Evolutionary conservation across 345 rosid species (phyloP).

Genomic region (Linum tenue): DNA sequence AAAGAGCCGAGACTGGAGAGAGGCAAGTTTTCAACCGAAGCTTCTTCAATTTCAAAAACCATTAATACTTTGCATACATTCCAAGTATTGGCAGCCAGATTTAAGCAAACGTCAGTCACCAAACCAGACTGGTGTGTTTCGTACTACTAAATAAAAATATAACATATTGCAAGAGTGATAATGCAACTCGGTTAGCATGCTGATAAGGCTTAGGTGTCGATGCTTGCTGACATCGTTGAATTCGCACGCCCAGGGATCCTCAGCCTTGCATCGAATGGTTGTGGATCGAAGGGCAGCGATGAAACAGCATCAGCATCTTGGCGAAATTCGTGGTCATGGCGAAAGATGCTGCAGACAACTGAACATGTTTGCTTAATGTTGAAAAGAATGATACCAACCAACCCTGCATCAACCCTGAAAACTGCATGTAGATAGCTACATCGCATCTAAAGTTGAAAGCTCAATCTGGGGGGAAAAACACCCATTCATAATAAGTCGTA

Average conservation of each 20-base stretch:
- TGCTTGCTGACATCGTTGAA: too few species aligned
- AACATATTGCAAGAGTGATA: too few species aligned
- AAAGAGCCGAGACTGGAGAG: not conserved
- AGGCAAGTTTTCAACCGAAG: not conserved
- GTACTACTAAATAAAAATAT: too few species aligned
- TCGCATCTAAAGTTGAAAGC: not conserved
- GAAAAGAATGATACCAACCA: not conserved
- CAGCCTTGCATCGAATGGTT: too few species aligned
- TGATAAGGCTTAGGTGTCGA: too few species aligned
- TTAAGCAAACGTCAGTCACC: not conserved
- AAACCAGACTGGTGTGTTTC: not conserved
- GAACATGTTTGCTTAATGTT: not conserved
- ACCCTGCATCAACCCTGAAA: not conserved
- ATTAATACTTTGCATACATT: not conserved
- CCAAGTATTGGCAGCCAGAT: not conserved
- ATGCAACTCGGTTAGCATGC: too few species aligned
- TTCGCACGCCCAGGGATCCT: too few species aligned
- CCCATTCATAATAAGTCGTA: too few species aligned
- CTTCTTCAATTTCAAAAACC: not conserved
- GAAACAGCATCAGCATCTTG: too few species aligned
- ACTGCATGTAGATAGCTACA: not conserved
- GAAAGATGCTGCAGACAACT: not conserved
- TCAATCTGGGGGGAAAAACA: too few species aligned
- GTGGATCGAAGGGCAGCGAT: too few species aligned
- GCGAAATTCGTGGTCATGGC: too few species aligned